Base-by-base conservation (phyloP, 139 green algal species). In the Chlamydomonas schloesseri region DNA sequence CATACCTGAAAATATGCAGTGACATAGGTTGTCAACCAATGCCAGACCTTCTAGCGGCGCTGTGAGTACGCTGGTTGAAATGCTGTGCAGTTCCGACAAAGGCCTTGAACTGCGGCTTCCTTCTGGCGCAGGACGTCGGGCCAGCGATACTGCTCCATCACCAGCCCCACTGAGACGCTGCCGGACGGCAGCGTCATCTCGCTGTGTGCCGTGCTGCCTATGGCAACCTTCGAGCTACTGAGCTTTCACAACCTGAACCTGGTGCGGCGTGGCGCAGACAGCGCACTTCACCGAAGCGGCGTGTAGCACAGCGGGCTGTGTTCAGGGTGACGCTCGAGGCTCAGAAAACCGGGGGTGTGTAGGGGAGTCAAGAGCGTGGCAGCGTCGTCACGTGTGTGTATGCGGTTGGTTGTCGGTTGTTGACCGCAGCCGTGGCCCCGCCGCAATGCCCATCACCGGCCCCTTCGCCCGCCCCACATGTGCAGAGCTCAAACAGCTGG, bases 401-500 rank as follows among this genome's bases (percentile, higher is more conserved):
- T 5, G 6, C 42, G 42, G 42, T 8, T 8, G 5, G 42, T 50
- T 50, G 42, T 50, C 42, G 5, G 42, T 50, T 50, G 42, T 50
- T 50, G 42, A 50, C 42, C 42, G 42, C 42, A 50, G 6, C 6
- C 8, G 42, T 50, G 6, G 42, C 42, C 8, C n/a, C n/a, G n/a
- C n/a, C n/a, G n/a, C n/a, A n/a, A n/a, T n/a, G n/a, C n/a, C n/a
- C n/a, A n/a, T n/a, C n/a, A n/a, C n/a, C n/a, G n/a, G n/a, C n/a
- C n/a, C n/a, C n/a, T n/a, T n/a, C n/a, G n/a, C n/a, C n/a, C n/a
- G n/a, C n/a, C n/a, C n/a, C n/a, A n/a, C n/a, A n/a, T n/a, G 2
- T 50, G 79, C 86, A 90, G 86, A 89, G 71, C 53, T 75, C 88
- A 37, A 93, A 93, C 82, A 83, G 67, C 26, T 98, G 57, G 92